Conservation (phyloP, 2,329 filamentous ascomycete genomes). For the Fusarium napiforme region DNA sequence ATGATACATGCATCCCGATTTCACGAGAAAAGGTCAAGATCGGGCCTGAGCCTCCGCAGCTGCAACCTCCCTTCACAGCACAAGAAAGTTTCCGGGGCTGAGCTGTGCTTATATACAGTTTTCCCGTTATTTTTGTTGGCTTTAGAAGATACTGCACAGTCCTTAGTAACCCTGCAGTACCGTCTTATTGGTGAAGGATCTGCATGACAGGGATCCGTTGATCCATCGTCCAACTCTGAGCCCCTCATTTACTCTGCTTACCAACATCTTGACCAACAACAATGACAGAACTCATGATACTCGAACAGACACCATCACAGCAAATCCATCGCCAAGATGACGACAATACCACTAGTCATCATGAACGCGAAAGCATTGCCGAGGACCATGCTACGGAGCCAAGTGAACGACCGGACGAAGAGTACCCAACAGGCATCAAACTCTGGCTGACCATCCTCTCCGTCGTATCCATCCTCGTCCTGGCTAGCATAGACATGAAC, state of each 20-base stretch:
- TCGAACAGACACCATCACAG: accelerated
- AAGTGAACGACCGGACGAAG: accelerated
- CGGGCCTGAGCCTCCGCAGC: no score
- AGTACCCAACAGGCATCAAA: slow-evolving; percentile 1
- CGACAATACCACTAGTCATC: accelerated
- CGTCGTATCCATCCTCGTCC: not conserved
- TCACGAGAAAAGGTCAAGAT: no score
- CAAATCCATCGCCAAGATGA: accelerated
- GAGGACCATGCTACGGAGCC: accelerated
- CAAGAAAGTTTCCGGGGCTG: no score
- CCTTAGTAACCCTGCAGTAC: no score
- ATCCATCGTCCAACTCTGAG: not conserved
- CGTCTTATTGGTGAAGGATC: not conserved
- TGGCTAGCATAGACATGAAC: slow-evolving; percentile 39
- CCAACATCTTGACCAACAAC: not conserved
- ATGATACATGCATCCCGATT: not conserved
- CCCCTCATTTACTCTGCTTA: not conserved
- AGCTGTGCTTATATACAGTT: no score
- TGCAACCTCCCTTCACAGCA: no score
- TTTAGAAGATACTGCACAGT: not conserved
- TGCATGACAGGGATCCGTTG: not conserved
- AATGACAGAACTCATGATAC: not conserved
- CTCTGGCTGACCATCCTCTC: slow-evolving; percentile 22
- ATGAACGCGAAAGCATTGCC: accelerated
- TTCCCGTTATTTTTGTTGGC: not conserved